Evolutionary conservation across 129 eudicot species (phyloP).

Genomic region (Oenanthe sinensis): DNA sequence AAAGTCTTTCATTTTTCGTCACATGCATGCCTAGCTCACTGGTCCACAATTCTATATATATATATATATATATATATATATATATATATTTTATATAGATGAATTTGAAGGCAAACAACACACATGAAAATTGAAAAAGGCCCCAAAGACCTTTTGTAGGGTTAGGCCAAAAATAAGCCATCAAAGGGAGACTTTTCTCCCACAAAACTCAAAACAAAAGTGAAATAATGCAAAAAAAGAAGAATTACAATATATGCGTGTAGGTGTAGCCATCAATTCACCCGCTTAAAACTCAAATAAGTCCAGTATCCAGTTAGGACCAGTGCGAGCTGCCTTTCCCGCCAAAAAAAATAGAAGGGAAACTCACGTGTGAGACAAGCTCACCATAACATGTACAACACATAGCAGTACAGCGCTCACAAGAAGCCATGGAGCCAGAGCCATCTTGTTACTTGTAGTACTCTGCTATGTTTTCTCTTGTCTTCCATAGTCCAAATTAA

Average conservation of each 20-base stretch:
- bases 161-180: slow-evolving; percentile 51
- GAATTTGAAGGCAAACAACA: slow-evolving; percentile 35
- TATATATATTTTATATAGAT: no score
- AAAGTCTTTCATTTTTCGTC: slow-evolving; percentile 40
- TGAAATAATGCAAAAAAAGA: background rate
- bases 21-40: slow-evolving; percentile 36
- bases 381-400: slow-evolving; percentile 31
- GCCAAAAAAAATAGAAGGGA: slow-evolving; percentile 22
- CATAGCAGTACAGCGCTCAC: slow-evolving; percentile 30
- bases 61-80: no score
- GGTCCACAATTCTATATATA: slow-evolving; percentile 33
- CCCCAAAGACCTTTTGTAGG: slow-evolving; percentile 61
- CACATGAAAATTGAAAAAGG: slow-evolving; percentile 36
- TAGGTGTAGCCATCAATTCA: background rate
- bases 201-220: background rate
- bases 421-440: slow-evolving; percentile 6
- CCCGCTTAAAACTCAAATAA: slow-evolving; percentile 23
- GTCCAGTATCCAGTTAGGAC: slow-evolving; percentile 30
- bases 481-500: background rate
- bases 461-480: background rate
- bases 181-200: slow-evolving; percentile 21
- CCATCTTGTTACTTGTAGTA: background rate
- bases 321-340: slow-evolving; percentile 43
- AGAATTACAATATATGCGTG: background rate
- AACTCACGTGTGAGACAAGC: slow-evolving; percentile 46